Evolutionary conservation across 495 filamentous ascomycete genomes (phyloP).

Genomic region (Terfezia claveryi): DNA sequence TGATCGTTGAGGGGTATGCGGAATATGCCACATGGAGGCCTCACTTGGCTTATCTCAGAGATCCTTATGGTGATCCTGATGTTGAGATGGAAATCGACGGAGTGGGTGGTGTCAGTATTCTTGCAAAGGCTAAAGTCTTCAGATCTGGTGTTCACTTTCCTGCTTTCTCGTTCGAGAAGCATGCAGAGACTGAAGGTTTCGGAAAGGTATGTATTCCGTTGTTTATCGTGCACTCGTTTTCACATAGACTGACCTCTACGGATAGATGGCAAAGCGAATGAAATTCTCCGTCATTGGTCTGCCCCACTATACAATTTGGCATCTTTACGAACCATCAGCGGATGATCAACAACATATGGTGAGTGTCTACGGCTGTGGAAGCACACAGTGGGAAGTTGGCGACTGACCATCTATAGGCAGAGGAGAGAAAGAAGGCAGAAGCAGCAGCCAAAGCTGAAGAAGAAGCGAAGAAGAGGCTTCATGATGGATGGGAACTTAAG

Average conservation of each 20-base stretch:
- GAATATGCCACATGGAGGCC: conserved; percentile 98
- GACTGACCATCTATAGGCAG: conserved; percentile 17
- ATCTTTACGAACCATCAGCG: conserved; percentile 93
- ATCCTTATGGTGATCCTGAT: conserved; percentile 93
- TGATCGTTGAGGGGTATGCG: conserved; percentile 97
- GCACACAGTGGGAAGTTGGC: neutral
- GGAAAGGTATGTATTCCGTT: conserved; percentile 49
- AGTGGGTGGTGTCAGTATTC: conserved; percentile 89
- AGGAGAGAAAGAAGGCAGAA: conserved; percentile 39
- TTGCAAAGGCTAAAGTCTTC: conserved; percentile 91
- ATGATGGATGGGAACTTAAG: conserved; percentile 35
- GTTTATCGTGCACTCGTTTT: too few relatives aligned
- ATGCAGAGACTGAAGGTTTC: conserved; percentile 96
- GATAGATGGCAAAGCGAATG: conserved; percentile 91
- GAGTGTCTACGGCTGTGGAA: neutral
- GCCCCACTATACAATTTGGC: conserved; percentile 98
- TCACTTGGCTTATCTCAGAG: conserved; percentile 88
- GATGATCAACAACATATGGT: conserved; percentile 97
- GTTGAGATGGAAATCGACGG: conserved; percentile 99
- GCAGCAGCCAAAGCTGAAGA: conserved; percentile 32
- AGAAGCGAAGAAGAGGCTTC: conserved; percentile 28
- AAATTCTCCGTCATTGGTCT: conserved; percentile 87
- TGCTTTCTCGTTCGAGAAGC: conserved; percentile 95
- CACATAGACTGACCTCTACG: too few relatives aligned
- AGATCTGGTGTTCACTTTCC: conserved; percentile 91